Base-by-base conservation (phyloP, 176 grass and related monocot genomes). In the Oryza officinalis region DNA sequence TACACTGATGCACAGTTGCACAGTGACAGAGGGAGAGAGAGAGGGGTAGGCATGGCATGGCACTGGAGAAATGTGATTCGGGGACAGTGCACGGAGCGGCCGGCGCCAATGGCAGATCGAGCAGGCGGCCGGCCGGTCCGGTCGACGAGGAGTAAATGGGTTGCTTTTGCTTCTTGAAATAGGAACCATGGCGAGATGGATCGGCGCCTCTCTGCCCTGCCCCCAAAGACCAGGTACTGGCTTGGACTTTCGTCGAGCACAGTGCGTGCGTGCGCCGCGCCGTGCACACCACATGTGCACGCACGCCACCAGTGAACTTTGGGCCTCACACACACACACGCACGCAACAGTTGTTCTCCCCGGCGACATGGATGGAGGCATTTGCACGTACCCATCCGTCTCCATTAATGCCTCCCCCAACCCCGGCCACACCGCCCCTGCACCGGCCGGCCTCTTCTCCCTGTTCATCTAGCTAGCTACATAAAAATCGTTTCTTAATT, bases 191-290 rank as follows among this genome's bases (percentile, higher is more conserved):
- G 74, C 30, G 81, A 31, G 80, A 35, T 8, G 87, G 78, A 80
- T 35, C 45, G 65, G 33, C 33, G 33, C 33, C 33, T 35, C 37
- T 38, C 37, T 35, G 25, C 15, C 37, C 37, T 38, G 15, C 47
- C 52, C 47, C 52, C 78, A 57, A 33, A 35, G 69, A 76, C 64
- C 68, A 63, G 86, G 33, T 22, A 52, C 14, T 31, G 83, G 27
- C 75, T 82, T 78, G 57, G 88, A 86, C 83, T 78, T 83, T 82
- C 6, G 44, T 64, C 78, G 1, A 57, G 20, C 83, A 82, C 78
- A 44, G 65, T 66, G 83, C 71, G 18, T 57, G 50, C 71, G 63
- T 40, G 41, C 26, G 20, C 52, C 47, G 47, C 15, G 52, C 5
- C 5, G 18, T 11, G 20, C 50, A 22, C 18, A n/a, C 11, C 52